Conservation (phyloP, 306 rosid species). For the Ammopiptanthus mongolicus region DNA sequence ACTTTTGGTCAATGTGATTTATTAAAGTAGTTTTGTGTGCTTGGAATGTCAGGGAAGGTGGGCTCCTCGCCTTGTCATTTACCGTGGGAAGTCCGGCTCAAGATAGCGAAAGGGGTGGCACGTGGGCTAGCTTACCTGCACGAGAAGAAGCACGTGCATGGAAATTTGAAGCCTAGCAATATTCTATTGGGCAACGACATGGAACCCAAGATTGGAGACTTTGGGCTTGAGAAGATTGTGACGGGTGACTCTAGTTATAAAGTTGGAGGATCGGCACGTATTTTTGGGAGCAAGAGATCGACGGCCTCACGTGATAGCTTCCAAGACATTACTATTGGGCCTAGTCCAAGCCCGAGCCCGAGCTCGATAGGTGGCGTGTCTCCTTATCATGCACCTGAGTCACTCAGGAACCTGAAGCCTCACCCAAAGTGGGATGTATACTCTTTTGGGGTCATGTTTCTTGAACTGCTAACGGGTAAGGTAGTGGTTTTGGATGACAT, state of each 20-base stretch:
- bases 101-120: conserved; percentile 87
- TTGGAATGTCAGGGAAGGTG: conserved; percentile 61
- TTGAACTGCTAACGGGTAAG: conserved; percentile 81
- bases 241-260: conserved; percentile 63
- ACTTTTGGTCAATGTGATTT: conserved; percentile 9
- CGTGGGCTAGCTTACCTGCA: conserved; percentile 91
- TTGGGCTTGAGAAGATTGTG: conserved; percentile 74
- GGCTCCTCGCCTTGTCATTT: conserved; percentile 96
- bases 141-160: conserved; percentile 97
- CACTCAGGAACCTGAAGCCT: conserved; percentile 77
- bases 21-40: not conserved
- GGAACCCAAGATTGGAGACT: conserved; percentile 92
- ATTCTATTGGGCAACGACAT: conserved; percentile 62
- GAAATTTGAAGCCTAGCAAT: conserved; percentile 84
- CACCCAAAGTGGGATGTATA: conserved; percentile 87
- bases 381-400: conserved; percentile 76
- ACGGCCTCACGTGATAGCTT: conserved; percentile 66
- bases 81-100: conserved; percentile 84
- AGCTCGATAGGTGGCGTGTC: conserved; percentile 58
- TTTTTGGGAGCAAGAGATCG: conserved; percentile 91
- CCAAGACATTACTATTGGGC: conserved; percentile 56
- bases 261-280: conserved; percentile 57
- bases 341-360: conserved; percentile 91
- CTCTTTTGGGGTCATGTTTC: conserved; percentile 83
- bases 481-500: conserved; percentile 66